Percentiles rank a stretch among this genome's conserved stretches.
phyloP scores from a whole-genome alignment of 2,329 filamentous ascomycete genomes.

The Helicocarpus griseus region DNA sequence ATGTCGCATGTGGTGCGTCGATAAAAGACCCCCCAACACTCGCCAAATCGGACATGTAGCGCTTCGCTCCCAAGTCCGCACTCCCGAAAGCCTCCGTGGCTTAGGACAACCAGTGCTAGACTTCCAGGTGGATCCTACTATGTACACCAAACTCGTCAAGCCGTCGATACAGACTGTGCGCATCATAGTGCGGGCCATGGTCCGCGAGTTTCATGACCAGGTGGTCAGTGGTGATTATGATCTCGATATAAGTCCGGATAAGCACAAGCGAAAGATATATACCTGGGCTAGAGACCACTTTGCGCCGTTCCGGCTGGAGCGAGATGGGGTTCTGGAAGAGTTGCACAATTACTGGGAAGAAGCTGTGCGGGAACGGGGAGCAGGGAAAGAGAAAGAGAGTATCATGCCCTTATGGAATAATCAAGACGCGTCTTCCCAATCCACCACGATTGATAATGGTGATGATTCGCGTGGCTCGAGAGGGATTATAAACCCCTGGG shows the following conservation, averaged over 20 bases:
- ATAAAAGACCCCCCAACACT: constrained; percentile 12
- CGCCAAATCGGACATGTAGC: background rate
- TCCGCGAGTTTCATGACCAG: background rate
- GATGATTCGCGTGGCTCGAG: too few relatives aligned
- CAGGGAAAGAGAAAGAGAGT: too few relatives aligned
- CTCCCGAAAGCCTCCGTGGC: background rate
- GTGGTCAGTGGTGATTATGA: background rate
- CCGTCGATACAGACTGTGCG: background rate
- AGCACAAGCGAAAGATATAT: background rate
- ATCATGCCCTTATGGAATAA: too few relatives aligned
- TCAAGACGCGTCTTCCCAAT: too few relatives aligned
- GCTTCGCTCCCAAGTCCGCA: background rate
- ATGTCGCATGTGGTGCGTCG: constrained; percentile 40
- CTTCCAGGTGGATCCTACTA: background rate
- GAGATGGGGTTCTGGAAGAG: background rate
- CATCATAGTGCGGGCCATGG: background rate
- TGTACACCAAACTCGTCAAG: background rate
- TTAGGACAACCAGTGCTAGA: background rate
- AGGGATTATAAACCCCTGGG: too few relatives aligned
- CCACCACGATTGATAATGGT: too few relatives aligned
- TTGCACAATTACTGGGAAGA: background rate
- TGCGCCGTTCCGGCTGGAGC: background rate
- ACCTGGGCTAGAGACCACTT: background rate
- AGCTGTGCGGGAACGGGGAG: background rate
- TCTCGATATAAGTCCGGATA: background rate